Evolutionary conservation across 768 basidiomycete species (phyloP).

Genomic region (Lactarius psammicola): DNA sequence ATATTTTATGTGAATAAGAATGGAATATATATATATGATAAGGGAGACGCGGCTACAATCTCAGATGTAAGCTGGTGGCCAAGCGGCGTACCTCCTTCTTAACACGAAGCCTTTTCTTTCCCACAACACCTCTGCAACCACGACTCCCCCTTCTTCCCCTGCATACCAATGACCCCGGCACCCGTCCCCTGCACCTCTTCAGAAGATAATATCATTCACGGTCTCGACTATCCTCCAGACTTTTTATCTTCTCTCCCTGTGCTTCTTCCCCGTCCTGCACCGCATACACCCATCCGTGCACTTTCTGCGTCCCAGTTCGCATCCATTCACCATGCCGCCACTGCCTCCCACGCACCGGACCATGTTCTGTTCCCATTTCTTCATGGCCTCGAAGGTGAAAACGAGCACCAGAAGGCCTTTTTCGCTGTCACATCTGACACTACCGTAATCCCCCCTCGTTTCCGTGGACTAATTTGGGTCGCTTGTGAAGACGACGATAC

Average conservation of each 20-base stretch:
- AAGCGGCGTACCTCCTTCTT: slow-evolving; percentile 2
- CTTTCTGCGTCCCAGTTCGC: slow-evolving; percentile 52
- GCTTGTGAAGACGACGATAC: slow-evolving; percentile 64
- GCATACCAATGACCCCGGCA: slow-evolving; percentile 17
- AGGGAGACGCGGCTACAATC: slow-evolving; percentile 23
- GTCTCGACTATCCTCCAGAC: slow-evolving; percentile 31
- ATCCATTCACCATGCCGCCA: slow-evolving; percentile 58
- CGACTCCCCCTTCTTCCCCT: not conserved
- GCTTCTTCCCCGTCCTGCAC: slow-evolving; percentile 38
- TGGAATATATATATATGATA: slow-evolving; percentile 14
- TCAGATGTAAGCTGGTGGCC: slow-evolving; percentile 15
- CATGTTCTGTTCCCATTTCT: slow-evolving; percentile 83
- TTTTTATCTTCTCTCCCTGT: slow-evolving; percentile 34
- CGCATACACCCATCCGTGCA: slow-evolving; percentile 43
- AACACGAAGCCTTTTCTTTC: slow-evolving; percentile 13
- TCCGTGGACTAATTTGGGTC: slow-evolving; percentile 80
- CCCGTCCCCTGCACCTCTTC: slow-evolving; percentile 1
- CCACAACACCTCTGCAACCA: slow-evolving; percentile 10
- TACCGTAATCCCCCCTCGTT: slow-evolving; percentile 38
- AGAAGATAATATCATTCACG: slow-evolving; percentile 24
- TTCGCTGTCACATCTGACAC: slow-evolving; percentile 47
- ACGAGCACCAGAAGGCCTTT: slow-evolving; percentile 77
- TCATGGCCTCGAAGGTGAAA: slow-evolving; percentile 82
- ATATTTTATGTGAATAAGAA: not conserved
- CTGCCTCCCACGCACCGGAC: slow-evolving; percentile 73